Evolutionary conservation across 139 green algal species (phyloP), one percentile per base, ranked within the genome.

Genomic region (Axilococcus clingmanii): DNA sequence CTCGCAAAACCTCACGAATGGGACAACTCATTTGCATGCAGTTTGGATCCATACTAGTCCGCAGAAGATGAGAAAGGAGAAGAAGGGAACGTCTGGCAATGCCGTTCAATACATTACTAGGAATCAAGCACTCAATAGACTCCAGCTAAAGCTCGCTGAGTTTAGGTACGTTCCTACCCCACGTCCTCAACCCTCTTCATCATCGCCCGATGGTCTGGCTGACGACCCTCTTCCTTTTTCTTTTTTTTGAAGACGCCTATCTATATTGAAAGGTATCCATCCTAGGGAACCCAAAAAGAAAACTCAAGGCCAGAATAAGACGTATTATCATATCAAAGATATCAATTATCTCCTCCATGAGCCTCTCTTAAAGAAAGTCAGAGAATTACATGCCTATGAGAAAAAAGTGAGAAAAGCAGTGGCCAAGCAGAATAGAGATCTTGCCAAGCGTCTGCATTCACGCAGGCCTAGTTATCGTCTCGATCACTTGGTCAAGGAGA

Each of bases 291-390:
- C 93, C 14, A 94, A 85, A 64, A 96, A 96, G 65, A 99, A 99
- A 68, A 65, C 54, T 20, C 59, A 69, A 28, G 12, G 92, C 1
- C 75, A 77, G 31, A 78, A 94, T 76, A 97, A 97, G 71, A 98
- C 90, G 3, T 99, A 98, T 70, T 99, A 98, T 70, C 93, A 97
- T 71, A 88, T 95, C 66, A 97, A 96, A 69, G 93, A 98, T 68
- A 91, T 99, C 56, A 84, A 81, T 56, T 99, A 86, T 64, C 72
- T 99, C 33, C 57, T 78, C 20, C 90, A 97, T 52, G 93, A 99
- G 72, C 93, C 88, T 4, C 71, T 98, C 30, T 73, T 99, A 2
- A 63, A 87, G 17, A 88, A 86, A 36, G 82, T 92, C 68, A 87
- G 85, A 71, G 44, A 51, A 23, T 40, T 51, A 14, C 34, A 24